Evolutionary conservation across 2,329 filamentous ascomycete species (phyloP), one percentile per base, ranked within the genome.

Genomic region (Trichophaea hybrida): DNA sequence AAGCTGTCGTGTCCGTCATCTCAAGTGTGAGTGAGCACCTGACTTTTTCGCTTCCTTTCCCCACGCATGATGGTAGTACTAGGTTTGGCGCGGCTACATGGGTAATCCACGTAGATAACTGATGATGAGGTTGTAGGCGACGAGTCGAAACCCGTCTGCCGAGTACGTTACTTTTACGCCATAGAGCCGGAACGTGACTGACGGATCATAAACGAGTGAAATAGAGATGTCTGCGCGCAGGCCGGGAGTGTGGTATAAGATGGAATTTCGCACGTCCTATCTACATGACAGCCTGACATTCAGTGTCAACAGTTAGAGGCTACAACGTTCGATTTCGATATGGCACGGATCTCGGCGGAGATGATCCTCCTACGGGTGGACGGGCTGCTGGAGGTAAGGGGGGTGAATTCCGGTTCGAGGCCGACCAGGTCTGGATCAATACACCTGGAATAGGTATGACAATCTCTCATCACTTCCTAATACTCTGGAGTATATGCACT

Each of bases 241-340:
- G 40, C 12, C 12, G 40, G 15, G 40, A 44, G 40, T 44, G 40
- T 24, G 24, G 24, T 24, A 24, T 24, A 24, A 24, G 24, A 24
- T 24, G 24, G 24, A 24, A 24, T 24, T 24, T 24, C 24, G 24
- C 24, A 24, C 24, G 24, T 24, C 24, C 24, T 24, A 24, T 24
- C 24, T 24, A 24, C 24, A 24, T 24, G 24, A 24, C 24, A 24
- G 24, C 24, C 24, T 24, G 24, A 24, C 24, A 24, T 24, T 24
- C 24, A 24, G 24, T 24, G 3, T 24, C 24, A 24, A 24, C 24
- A 46, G 53, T 55, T 24, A 13, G 53, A 12, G 53, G 53, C 12
- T 55, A 55, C 53, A 55, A 55, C 33, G 53, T 55, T 10, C 53
- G 53, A 12, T 55, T 55, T 32, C 53, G 53, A 31, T 55, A 55